These are phyloP conservation scores for Lipomyces yamanashiensis DNA, from an alignment of 805 yeast species.

Conservation along the genomic window DNA sequence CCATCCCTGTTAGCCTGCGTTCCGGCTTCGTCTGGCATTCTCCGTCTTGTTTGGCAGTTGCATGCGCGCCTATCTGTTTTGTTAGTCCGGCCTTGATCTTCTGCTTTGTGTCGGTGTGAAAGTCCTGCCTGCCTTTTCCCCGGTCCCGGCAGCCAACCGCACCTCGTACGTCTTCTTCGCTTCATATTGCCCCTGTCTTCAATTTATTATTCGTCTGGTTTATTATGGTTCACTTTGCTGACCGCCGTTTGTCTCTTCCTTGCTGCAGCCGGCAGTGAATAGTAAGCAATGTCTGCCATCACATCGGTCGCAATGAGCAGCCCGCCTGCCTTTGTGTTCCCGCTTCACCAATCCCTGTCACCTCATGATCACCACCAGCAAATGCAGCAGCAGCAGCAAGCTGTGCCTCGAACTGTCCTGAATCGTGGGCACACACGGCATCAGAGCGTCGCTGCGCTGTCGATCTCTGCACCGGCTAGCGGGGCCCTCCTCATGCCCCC, in stretches of 20 bases:
- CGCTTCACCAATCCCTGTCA: slow-evolving; percentile 15
- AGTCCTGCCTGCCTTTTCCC: no score
- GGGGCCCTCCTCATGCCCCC: not conserved
- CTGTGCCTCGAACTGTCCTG: slow-evolving; percentile 2
- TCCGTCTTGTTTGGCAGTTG: no score
- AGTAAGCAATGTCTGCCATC: slow-evolving; percentile 6
- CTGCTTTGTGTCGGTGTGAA: no score
- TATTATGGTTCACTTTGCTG: no score
- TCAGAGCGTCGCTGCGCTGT: slow-evolving; percentile 4
- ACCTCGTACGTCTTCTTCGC: no score
- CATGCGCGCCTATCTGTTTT: no score
- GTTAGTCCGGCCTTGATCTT: no score
- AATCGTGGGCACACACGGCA: slow-evolving; percentile 9
- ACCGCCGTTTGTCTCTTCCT: not conserved
- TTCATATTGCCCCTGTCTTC: no score
- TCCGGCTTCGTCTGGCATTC: no score
- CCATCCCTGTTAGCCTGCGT: no score
- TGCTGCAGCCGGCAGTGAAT: not conserved
- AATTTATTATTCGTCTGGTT: no score
- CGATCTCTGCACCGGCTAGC: slow-evolving; percentile 11
- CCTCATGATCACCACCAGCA: slow-evolving; percentile 1
- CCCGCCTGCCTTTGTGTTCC: slow-evolving; percentile 24
- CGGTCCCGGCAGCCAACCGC: no score
- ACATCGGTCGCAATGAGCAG: slow-evolving; percentile 3
- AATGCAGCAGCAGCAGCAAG: slow-evolving; percentile 2